Evolutionary conservation across 2,329 filamentous ascomycete genomes (phyloP).

Genomic region (Gaeumannomyces tritici): DNA sequence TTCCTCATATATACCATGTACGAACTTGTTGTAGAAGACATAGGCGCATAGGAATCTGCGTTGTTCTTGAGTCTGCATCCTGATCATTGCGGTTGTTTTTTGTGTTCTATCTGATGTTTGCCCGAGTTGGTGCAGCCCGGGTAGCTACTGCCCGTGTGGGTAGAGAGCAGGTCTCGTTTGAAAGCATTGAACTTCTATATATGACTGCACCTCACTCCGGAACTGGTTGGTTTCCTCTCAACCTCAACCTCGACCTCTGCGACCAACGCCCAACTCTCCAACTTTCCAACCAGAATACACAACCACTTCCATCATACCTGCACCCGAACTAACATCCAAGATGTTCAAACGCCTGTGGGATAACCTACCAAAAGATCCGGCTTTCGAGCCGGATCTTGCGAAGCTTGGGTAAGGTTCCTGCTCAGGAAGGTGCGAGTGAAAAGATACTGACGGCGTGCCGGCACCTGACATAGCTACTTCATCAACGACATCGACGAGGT

Average conservation of each 20-base stretch:
- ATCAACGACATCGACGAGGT: slow-evolving; percentile 69
- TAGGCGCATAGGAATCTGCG: neutral
- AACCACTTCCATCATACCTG: neutral
- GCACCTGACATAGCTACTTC: slow-evolving; percentile 53
- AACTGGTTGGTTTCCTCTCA: neutral
- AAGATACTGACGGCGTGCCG: neutral
- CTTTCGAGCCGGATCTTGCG: slow-evolving; percentile 55
- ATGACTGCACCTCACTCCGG: neutral
- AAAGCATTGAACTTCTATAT: neutral
- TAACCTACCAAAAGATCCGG: slow-evolving; percentile 60
- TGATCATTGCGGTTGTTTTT: neutral
- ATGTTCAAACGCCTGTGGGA: slow-evolving; percentile 72
- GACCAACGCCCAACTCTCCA: neutral
- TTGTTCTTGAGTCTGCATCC: neutral
- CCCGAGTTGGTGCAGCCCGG: neutral
- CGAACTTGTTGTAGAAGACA: neutral
- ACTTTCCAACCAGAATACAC: neutral
- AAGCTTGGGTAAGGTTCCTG: slow-evolving; percentile 55
- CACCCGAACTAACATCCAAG: slow-evolving; percentile 9
- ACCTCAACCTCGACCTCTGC: neutral
- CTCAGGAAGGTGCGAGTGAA: neutral
- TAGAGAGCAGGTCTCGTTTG: neutral
- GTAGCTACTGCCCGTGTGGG: too few relatives aligned
- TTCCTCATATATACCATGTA: too few relatives aligned
- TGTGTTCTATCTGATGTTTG: neutral